These are phyloP conservation scores for Ambrosia artemisiifolia DNA, from an alignment of 129 eudicot genomes.

Conservation along the genomic window DNA sequence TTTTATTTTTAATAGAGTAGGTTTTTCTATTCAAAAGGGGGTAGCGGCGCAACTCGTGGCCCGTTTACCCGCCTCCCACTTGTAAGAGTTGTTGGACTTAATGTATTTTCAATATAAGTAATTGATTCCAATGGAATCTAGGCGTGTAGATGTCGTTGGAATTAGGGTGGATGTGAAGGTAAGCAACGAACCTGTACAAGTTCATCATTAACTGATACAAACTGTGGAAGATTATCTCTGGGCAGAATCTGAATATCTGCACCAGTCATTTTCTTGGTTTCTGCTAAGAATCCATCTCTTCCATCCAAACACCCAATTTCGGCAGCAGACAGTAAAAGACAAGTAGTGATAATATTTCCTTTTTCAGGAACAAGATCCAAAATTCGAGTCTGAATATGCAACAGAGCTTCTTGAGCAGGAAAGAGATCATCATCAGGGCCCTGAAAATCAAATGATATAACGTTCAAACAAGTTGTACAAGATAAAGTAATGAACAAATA, in stretches of 20 bases:
- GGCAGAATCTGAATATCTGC: slow-evolving; percentile 74
- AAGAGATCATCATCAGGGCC: slow-evolving; percentile 95
- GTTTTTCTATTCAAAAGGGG: too few species aligned
- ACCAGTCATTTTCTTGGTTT: slow-evolving; percentile 61
- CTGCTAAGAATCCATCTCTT: slow-evolving; percentile 58
- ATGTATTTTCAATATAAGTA: too few species aligned
- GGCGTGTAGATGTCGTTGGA: background rate
- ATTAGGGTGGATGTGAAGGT: background rate
- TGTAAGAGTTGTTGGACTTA: too few species aligned
- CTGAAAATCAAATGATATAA: slow-evolving; percentile 18
- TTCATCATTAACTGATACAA: slow-evolving; percentile 63
- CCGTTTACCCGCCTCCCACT: too few species aligned
- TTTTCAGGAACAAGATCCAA: slow-evolving; percentile 82
- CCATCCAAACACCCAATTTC: slow-evolving; percentile 78
- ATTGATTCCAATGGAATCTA: background rate
- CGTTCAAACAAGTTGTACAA: slow-evolving; percentile 10
- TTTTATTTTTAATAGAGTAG: too few species aligned
- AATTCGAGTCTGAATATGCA: slow-evolving; percentile 92
- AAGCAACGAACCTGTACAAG: slow-evolving; percentile 72
- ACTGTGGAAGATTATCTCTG: slow-evolving; percentile 63
- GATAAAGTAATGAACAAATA: background rate
- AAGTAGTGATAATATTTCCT: slow-evolving; percentile 80
- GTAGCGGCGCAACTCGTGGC: too few species aligned
- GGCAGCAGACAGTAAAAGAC: slow-evolving; percentile 68
- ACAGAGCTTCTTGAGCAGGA: slow-evolving; percentile 98